phyloP scores from a whole-genome alignment of 345 rosid genomes.

The Melaleuca quinquenervia region DNA sequence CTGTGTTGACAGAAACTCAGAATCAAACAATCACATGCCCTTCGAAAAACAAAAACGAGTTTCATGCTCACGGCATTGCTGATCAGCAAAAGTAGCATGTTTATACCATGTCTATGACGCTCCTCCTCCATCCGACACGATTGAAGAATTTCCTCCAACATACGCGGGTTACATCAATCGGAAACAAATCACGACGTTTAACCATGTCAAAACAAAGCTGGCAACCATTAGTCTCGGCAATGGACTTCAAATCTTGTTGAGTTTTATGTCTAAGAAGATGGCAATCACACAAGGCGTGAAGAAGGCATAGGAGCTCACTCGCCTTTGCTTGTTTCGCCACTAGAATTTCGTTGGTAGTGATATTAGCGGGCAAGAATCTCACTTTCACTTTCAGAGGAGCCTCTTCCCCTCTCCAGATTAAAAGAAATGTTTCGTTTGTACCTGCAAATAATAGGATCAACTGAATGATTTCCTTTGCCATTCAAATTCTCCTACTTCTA shows the following conservation, averaged over 20 bases:
- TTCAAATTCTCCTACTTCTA: not conserved
- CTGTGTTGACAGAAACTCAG: not conserved
- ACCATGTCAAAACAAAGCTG: rapidly evolving
- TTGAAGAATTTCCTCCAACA: not conserved
- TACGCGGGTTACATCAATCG: not conserved
- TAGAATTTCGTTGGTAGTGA: not conserved
- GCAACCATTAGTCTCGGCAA: not conserved
- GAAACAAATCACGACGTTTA: not conserved
- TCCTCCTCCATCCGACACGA: not conserved
- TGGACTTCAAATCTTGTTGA: not conserved
- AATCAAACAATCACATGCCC: not conserved
- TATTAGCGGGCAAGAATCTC: not conserved
- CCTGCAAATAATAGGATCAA: not conserved
- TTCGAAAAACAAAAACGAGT: not conserved
- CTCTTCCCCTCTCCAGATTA: not conserved
- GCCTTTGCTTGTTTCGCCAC: not conserved
- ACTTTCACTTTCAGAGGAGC: not conserved
- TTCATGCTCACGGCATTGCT: not conserved
- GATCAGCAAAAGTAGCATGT: not conserved
- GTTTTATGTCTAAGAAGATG: not conserved
- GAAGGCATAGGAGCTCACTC: not conserved
- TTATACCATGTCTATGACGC: not conserved
- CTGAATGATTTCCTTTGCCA: not conserved
- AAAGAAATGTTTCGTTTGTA: not conserved
- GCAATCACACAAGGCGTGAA: not conserved